These are phyloP conservation scores for Venturia nashicola DNA, from an alignment of 2,329 filamentous ascomycete genomes.

Conservation along the genomic window DNA sequence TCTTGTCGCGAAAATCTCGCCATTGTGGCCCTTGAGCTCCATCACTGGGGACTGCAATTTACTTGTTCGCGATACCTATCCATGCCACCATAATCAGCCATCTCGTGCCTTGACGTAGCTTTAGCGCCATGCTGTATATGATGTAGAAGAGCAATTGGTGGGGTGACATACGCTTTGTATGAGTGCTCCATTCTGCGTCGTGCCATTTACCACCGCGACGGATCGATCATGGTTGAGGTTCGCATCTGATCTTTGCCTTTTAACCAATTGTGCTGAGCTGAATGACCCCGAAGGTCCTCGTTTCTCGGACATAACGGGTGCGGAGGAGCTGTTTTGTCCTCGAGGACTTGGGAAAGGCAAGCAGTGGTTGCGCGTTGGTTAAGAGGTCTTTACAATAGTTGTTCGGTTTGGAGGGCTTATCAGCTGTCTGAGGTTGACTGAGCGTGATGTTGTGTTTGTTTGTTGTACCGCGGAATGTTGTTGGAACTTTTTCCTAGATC, in stretches of 20 bases:
- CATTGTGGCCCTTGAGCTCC: conserved; percentile 56
- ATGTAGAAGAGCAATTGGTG: conserved; percentile 29
- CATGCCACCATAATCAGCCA: conserved; percentile 16
- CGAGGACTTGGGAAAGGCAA: neutral
- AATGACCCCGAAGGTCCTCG: conserved; percentile 79
- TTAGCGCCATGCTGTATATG: conserved; percentile 32
- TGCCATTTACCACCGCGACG: conserved; percentile 45
- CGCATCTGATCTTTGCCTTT: conserved; percentile 67
- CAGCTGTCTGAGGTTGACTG: neutral
- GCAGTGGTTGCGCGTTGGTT: neutral
- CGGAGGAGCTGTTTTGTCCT: neutral
- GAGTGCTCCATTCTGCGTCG: conserved; percentile 47
- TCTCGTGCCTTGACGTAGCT: conserved; percentile 11
- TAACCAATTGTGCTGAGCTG: conserved; percentile 68
- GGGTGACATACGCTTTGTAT: conserved; percentile 50
- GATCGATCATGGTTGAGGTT: conserved; percentile 41
- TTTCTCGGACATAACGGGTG: conserved; percentile 52
- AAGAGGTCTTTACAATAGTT: neutral
- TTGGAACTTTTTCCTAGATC: neutral
- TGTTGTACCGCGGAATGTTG: neutral
- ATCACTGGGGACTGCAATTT: conserved; percentile 82
- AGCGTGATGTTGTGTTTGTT: neutral
- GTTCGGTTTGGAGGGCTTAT: neutral
- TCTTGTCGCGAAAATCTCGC: conserved; percentile 80
- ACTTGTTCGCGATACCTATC: conserved; percentile 65